Conservation (phyloP, 2,329 filamentous ascomycete species). For the Talaromyces sp. region DNA sequence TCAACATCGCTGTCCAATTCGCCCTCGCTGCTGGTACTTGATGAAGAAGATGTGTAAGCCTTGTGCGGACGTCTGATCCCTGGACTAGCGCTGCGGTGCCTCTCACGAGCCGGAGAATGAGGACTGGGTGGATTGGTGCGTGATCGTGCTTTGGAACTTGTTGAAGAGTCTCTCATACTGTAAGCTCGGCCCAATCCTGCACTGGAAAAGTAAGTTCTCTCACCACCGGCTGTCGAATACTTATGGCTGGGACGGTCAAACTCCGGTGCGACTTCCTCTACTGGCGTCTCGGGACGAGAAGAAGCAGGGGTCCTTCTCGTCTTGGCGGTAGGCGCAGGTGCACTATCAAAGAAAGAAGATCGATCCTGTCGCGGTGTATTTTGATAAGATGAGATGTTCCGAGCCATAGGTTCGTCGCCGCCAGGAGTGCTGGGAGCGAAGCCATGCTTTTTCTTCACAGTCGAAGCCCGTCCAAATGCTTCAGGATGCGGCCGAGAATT, state of each 20-base stretch:
- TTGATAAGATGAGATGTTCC: constrained; percentile 50
- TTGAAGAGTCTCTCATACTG: constrained; percentile 51
- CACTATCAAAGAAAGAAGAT: constrained; percentile 35
- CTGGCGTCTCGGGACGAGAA: constrained; percentile 22
- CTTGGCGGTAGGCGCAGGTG: constrained; percentile 40
- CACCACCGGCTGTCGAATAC: constrained; percentile 54
- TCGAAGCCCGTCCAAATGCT: constrained; percentile 36
- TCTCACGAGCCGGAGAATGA: constrained; percentile 27
- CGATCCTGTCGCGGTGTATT: constrained; percentile 36
- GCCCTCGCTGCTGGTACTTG: constrained; percentile 39
- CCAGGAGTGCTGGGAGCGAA: constrained; percentile 58
- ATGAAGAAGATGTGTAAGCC: constrained; percentile 33
- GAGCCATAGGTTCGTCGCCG: constrained; percentile 57
- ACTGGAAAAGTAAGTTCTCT: constrained; percentile 55
- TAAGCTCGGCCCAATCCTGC: constrained; percentile 51
- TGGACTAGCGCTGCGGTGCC: constrained; percentile 45
- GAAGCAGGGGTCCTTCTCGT: constrained; percentile 38
- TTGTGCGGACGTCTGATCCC: constrained; percentile 34
- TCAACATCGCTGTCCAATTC: constrained; percentile 23
- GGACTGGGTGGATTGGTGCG: constrained; percentile 38
- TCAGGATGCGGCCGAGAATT: constrained; percentile 32
- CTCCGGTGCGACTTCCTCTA: constrained; percentile 36
- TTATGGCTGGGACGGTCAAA: constrained; percentile 52
- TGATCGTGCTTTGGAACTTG: constrained; percentile 32
- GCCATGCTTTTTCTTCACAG: constrained; percentile 51